A percentile compares a stretch with the other conserved stretches of the same genome.
These are phyloP conservation scores for Incumbomyces lentus DNA, from an alignment of 2,329 filamentous ascomycete species.

Conservation along the genomic window DNA sequence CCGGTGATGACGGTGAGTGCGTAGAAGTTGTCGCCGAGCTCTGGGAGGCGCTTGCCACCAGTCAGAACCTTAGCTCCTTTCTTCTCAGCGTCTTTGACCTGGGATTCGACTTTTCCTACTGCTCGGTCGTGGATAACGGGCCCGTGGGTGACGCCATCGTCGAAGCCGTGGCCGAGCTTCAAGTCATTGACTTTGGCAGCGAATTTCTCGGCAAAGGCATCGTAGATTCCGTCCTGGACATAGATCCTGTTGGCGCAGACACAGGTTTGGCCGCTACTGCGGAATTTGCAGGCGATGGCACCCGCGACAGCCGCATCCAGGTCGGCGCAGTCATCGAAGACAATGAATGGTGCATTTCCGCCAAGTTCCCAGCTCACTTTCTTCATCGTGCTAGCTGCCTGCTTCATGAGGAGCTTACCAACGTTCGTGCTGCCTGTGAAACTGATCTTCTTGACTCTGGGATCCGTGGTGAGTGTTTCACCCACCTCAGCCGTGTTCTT, in stretches of 20 bases:
- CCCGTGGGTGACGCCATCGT: slow-evolving; percentile 37
- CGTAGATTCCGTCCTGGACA: slow-evolving; percentile 42
- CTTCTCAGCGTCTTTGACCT: slow-evolving; percentile 66
- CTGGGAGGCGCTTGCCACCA: slow-evolving; percentile 59
- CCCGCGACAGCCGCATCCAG: slow-evolving; percentile 74
- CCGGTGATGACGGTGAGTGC: slow-evolving; percentile 79
- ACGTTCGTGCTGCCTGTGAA: slow-evolving; percentile 72
- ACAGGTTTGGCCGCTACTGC: slow-evolving; percentile 89
- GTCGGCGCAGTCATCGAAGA: slow-evolving; percentile 83
- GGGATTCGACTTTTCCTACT: slow-evolving; percentile 64
- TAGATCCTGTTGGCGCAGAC: slow-evolving; percentile 61
- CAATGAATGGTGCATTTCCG: slow-evolving; percentile 91
- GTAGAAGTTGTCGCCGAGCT: slow-evolving; percentile 78
- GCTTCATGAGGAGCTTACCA: slow-evolving; percentile 75
- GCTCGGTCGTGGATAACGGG: slow-evolving; percentile 66
- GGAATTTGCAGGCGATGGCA: slow-evolving; percentile 81
- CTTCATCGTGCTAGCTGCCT: slow-evolving; percentile 74
- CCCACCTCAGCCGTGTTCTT: slow-evolving; percentile 74
- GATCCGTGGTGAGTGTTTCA: slow-evolving; percentile 62
- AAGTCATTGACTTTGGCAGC: slow-evolving; percentile 41
- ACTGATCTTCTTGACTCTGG: slow-evolving; percentile 75
- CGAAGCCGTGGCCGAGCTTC: slow-evolving; percentile 38
- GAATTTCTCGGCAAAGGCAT: slow-evolving; percentile 46
- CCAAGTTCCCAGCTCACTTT: slow-evolving; percentile 83
- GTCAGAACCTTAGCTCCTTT: slow-evolving; percentile 67